Evolutionary conservation across 441 rosid species (phyloP).

Genomic region (Brassica balearica): DNA sequence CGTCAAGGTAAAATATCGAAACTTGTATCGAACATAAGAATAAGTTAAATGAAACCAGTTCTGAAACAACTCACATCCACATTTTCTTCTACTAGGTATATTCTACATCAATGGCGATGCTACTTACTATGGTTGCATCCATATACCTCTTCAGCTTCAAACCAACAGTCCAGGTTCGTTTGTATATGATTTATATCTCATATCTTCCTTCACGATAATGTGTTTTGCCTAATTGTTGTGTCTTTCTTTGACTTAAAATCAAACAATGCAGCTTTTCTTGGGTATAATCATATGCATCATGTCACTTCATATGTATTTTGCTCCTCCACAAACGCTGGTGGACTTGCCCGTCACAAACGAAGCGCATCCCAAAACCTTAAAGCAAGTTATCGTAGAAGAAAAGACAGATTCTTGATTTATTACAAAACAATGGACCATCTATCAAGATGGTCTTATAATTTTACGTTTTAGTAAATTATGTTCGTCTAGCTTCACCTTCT

Average conservation of each 20-base stretch:
- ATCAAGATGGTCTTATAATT: no score
- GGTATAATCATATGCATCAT: slow-evolving; percentile 85
- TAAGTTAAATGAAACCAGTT: background rate
- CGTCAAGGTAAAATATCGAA: slow-evolving; percentile 60
- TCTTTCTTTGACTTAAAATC: background rate
- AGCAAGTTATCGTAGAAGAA: slow-evolving; percentile 57
- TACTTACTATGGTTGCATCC: slow-evolving; percentile 75
- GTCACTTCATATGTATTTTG: slow-evolving; percentile 88
- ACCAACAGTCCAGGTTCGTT: slow-evolving; percentile 75
- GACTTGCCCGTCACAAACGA: slow-evolving; percentile 58
- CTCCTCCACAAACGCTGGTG: slow-evolving; percentile 66
- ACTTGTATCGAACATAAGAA: slow-evolving; percentile 18
- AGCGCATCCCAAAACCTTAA: slow-evolving; percentile 53
- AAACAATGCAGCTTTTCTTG: slow-evolving; percentile 68
- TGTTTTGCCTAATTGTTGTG: background rate
- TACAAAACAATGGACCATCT: no score
- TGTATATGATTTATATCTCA: slow-evolving; percentile 18
- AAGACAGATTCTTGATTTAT: slow-evolving; percentile 58
- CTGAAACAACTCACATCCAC: background rate
- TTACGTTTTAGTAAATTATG: no score
- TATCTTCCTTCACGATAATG: background rate
- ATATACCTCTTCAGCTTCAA: slow-evolving; percentile 68
- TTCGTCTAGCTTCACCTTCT: no score
- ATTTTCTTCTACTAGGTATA: slow-evolving; percentile 57
- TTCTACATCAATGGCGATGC: slow-evolving; percentile 93